Percentiles rank a stretch among this genome's conserved stretches.
These are phyloP conservation scores for Alternaria sp. DNA, from an alignment of 2,329 filamentous ascomycete species.

Conservation along the genomic window DNA sequence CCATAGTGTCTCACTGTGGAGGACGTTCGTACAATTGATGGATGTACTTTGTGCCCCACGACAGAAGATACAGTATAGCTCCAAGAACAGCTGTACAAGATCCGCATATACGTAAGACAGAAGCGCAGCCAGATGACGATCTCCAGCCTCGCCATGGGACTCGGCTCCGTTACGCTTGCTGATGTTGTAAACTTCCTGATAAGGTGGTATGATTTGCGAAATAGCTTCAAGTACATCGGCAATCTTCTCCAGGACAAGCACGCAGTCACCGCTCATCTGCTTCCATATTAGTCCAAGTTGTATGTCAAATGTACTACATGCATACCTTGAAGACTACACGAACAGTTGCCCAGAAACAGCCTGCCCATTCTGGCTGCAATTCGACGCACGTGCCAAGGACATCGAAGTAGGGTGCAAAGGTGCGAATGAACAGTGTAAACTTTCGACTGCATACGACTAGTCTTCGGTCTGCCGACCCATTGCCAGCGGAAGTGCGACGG, in stretches of 20 bases:
- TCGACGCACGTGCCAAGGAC: constrained; percentile 27
- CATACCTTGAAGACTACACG: constrained; percentile 32
- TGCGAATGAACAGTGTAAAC: constrained; percentile 26
- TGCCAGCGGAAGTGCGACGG: constrained; percentile 10
- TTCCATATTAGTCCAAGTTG: neutral
- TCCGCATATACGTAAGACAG: constrained; percentile 38
- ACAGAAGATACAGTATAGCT: constrained; percentile 36
- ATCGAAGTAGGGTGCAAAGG: constrained; percentile 36
- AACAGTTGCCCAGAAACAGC: constrained; percentile 33
- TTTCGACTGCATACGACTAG: constrained; percentile 23
- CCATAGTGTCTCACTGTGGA: constrained; percentile 21
- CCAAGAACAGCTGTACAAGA: constrained; percentile 32
- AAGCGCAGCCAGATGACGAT: constrained; percentile 19
- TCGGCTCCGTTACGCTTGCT: constrained; percentile 13
- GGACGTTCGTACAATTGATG: neutral
- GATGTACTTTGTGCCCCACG: constrained; percentile 32
- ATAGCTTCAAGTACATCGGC: constrained; percentile 34
- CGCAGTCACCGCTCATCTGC: constrained; percentile 30
- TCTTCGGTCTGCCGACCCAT: constrained; percentile 14
- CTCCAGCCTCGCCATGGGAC: constrained; percentile 3
- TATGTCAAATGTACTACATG: neutral
- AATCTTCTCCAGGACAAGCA: constrained; percentile 31
- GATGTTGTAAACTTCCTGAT: constrained; percentile 27
- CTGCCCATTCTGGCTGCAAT: constrained; percentile 25
- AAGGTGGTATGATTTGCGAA: constrained; percentile 27